These are phyloP conservation scores for Camellia sinensis DNA, from an alignment of 148 eudicot species.

Conservation along the genomic window DNA sequence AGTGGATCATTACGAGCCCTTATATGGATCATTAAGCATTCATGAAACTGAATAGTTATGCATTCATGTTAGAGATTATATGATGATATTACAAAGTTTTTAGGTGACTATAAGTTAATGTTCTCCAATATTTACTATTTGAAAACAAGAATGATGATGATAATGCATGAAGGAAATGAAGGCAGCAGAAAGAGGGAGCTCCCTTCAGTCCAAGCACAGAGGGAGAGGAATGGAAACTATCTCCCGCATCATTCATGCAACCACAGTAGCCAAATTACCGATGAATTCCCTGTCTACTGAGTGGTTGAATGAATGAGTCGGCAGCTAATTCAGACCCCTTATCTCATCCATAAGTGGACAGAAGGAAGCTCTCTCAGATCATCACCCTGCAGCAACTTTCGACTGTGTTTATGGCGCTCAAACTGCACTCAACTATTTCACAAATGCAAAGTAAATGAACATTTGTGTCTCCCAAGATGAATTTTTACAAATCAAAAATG, in stretches of 20 bases:
- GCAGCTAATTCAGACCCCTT: constrained; percentile 87
- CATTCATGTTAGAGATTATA: neutral
- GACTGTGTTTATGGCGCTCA: neutral
- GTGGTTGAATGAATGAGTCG: constrained; percentile 99
- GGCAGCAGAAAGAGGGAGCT: constrained; percentile 78
- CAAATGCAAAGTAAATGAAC: neutral
- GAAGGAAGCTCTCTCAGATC: constrained; percentile 89
- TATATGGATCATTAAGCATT: neutral
- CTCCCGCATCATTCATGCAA: constrained; percentile 99
- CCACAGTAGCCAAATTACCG: constrained; percentile 60
- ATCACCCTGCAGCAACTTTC: constrained; percentile 18
- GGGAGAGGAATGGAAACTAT: constrained; percentile 73
- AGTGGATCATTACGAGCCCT: neutral
- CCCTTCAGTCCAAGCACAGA: constrained; percentile 99
- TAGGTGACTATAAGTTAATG: too few species aligned
- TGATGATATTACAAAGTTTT: too few species aligned
- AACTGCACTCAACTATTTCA: neutral
- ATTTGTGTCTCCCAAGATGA: neutral
- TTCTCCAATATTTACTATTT: too few species aligned
- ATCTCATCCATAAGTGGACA: constrained; percentile 89
- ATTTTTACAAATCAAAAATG: neutral
- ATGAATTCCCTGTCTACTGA: constrained; percentile 47
- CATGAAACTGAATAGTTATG: neutral
- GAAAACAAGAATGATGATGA: neutral
- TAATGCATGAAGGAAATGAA: constrained; percentile 19